phyloP scores from a whole-genome alignment of 2,329 filamentous ascomycete genomes.

The Ceratocystis cubensis region DNA sequence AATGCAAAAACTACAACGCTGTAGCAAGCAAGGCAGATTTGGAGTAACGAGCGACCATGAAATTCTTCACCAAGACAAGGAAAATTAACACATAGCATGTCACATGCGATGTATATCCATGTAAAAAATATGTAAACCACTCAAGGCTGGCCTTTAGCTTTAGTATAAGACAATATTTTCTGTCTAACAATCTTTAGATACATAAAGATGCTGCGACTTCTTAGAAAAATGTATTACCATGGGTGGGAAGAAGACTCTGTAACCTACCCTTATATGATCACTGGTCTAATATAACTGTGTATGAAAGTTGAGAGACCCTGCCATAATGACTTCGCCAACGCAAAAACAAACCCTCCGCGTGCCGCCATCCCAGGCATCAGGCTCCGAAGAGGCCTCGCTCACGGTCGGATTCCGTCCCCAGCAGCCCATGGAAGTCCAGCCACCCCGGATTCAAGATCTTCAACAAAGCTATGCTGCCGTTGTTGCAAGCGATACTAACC shows the following conservation, averaged over 20 bases:
- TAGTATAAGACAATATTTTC: not conserved
- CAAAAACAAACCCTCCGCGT: not conserved
- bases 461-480: constrained; percentile 65
- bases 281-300: not conserved
- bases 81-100: not conserved
- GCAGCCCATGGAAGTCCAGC: constrained; percentile 58
- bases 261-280: not conserved
- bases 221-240: not conserved
- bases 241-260: not conserved
- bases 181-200: not conserved
- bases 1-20: not conserved
- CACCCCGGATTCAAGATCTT: constrained; percentile 69
- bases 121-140: not conserved
- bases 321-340: not conserved
- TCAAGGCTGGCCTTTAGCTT: not conserved
- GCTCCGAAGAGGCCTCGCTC: not conserved
- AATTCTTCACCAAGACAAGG: not conserved
- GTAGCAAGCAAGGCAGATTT: not conserved
- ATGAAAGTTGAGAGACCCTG: too few relatives aligned
- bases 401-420: constrained; percentile 37
- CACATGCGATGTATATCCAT: not conserved
- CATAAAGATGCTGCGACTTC: not conserved
- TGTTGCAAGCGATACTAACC: constrained; percentile 51
- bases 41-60: not conserved
- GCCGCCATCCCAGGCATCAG: not conserved